These are phyloP conservation scores for Heterococcus sp. DNA, from an alignment of 108 stramenopile genomes.

Conservation along the genomic window DNA sequence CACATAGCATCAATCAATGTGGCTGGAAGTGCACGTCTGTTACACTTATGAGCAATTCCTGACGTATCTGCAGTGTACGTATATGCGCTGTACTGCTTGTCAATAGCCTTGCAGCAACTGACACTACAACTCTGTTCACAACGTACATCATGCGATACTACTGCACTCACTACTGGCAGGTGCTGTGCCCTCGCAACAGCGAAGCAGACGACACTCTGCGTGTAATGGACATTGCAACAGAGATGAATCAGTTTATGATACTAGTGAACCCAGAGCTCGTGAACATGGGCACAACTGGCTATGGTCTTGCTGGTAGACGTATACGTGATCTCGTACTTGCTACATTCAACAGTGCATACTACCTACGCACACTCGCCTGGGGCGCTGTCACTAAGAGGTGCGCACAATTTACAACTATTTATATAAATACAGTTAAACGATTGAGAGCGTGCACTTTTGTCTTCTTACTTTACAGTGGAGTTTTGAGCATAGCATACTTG, in stretches of 20 bases:
- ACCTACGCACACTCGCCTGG: conserved; percentile 78
- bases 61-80: too few species aligned
- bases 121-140: too few species aligned
- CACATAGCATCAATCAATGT: not conserved
- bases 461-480: too few species aligned
- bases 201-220: conserved; percentile 46
- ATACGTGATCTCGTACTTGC: conserved; percentile 72
- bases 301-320: conserved; percentile 84
- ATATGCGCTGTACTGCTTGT: too few species aligned
- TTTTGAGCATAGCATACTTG: too few species aligned
- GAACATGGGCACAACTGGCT: conserved; percentile 90
- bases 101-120: too few species aligned
- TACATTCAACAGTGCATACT: conserved; percentile 62
- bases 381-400: conserved; percentile 68
- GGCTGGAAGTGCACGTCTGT: conserved; percentile 4
- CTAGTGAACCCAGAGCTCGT: conserved; percentile 84
- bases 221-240: conserved; percentile 59
- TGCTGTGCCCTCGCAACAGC: conserved; percentile 37
- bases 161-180: too few species aligned
- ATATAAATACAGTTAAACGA: not conserved
- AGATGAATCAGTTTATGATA: conserved; percentile 64
- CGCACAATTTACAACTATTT: not conserved
- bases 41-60: too few species aligned
- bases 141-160: too few species aligned
- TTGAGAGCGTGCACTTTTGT: too few species aligned